Evolutionary conservation across 2,329 filamentous ascomycete species (phyloP).

Genomic region (Hortaea sp.): DNA sequence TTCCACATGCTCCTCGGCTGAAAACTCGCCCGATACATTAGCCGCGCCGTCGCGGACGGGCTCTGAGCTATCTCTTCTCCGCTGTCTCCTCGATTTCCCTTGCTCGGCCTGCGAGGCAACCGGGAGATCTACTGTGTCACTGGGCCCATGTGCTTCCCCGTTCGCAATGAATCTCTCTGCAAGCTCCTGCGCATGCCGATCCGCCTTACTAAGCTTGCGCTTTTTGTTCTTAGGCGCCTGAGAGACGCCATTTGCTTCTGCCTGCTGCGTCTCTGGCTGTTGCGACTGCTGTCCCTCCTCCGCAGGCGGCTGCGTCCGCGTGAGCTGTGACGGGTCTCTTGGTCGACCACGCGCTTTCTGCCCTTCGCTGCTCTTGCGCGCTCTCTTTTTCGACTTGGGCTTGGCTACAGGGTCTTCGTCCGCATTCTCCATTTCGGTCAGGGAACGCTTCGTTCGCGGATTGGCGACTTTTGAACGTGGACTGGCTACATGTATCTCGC

Average conservation of each 20-base stretch:
- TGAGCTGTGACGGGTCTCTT: conserved; percentile 1
- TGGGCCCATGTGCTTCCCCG: not conserved
- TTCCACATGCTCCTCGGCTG: no score
- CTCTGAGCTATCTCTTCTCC: no score
- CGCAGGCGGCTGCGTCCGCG: not conserved
- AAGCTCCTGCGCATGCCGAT: not conserved
- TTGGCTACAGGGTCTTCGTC: not conserved
- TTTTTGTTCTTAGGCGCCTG: not conserved
- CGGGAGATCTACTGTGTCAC: no score
- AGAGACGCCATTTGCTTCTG: not conserved
- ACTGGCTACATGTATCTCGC: not conserved
- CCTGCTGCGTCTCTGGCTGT: not conserved
- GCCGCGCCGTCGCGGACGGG: no score
- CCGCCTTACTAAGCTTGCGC: not conserved
- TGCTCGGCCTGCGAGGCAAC: no score
- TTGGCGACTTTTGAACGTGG: not conserved
- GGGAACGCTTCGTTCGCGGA: not conserved
- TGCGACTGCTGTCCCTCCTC: not conserved
- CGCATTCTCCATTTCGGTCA: not conserved
- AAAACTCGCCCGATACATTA: no score
- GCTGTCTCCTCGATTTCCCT: no score
- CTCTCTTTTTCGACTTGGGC: not conserved
- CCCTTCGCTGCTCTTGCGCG: not conserved
- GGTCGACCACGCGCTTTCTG: not conserved
- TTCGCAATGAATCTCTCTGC: not conserved